Percentiles rank a stretch among this genome's conserved stretches.
Evolutionary conservation across 495 filamentous ascomycete species (phyloP).

Genomic region (Umbilicaria muhlenbergii): DNA sequence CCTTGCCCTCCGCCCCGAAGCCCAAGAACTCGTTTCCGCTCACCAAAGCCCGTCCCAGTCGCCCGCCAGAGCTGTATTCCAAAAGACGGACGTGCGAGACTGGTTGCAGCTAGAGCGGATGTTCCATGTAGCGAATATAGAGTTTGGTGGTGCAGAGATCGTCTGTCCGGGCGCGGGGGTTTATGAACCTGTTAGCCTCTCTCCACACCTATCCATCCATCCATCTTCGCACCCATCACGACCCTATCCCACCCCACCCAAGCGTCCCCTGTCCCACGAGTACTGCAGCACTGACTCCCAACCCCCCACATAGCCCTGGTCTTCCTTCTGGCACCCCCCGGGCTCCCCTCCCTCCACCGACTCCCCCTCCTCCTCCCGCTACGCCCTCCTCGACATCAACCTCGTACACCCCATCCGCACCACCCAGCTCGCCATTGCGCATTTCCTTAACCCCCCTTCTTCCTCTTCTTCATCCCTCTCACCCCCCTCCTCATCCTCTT

Average conservation of each 20-base stretch:
- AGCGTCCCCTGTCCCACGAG: no score
- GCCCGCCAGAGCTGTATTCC: slow-evolving; percentile 38
- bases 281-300: no score
- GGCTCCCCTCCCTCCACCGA: slow-evolving; percentile 34
- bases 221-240: no score
- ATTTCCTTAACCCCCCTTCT: slow-evolving; percentile 34
- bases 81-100: slow-evolving; percentile 43
- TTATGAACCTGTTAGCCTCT: slow-evolving; percentile 37
- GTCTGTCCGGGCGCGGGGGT: slow-evolving; percentile 56
- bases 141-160: slow-evolving; percentile 46
- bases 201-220: no score
- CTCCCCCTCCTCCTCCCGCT: slow-evolving; percentile 26
- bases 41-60: slow-evolving; percentile 8
- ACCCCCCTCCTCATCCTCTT: slow-evolving; percentile 10
- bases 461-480: no score
- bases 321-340: slow-evolving; percentile 54
- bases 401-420: slow-evolving; percentile 53
- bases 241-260: no score
- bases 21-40: slow-evolving; percentile 32
- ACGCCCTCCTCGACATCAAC: slow-evolving; percentile 49
- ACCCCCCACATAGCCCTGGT: slow-evolving; percentile 44
- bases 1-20: slow-evolving; percentile 47
- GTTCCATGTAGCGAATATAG: slow-evolving; percentile 35
- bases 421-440: slow-evolving; percentile 47
- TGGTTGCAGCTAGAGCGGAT: slow-evolving; percentile 43